These are phyloP conservation scores for Onygenales sp. DNA, from an alignment of 2,329 filamentous ascomycete species.

Conservation along the genomic window DNA sequence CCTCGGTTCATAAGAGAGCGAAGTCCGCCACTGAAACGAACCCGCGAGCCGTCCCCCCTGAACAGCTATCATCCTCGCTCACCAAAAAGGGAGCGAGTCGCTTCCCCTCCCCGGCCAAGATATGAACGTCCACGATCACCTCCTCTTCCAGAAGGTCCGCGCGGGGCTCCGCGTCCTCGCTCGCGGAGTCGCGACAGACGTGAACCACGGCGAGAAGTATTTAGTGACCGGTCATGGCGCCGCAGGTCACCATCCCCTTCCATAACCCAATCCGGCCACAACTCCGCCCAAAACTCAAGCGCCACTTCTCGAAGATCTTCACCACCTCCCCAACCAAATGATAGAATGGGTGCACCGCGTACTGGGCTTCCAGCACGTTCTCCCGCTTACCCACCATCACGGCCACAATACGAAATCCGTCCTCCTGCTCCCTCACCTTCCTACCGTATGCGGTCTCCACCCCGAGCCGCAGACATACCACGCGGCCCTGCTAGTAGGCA, in stretches of 20 bases:
- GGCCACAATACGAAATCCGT: slow-evolving; percentile 5
- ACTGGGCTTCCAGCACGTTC: slow-evolving; percentile 17
- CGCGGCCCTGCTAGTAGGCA: slow-evolving; percentile 1
- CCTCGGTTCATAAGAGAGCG: slow-evolving; percentile 23
- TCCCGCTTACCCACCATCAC: slow-evolving; percentile 12
- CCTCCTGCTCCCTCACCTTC: slow-evolving; percentile 10
- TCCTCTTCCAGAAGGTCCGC: slow-evolving; percentile 23
- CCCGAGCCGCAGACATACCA: slow-evolving; percentile 4
- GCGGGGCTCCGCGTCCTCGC: slow-evolving; percentile 32
- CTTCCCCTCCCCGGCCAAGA: slow-evolving; percentile 19
- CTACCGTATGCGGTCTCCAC: slow-evolving; percentile 6
- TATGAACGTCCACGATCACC: slow-evolving; percentile 36
- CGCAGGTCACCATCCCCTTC: slow-evolving; percentile 46
- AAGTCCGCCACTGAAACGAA: slow-evolving; percentile 24
- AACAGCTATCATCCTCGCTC: slow-evolving; percentile 21
- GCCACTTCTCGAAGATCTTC: slow-evolving; percentile 53
- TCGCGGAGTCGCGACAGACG: slow-evolving; percentile 47
- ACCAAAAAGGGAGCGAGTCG: slow-evolving; percentile 24
- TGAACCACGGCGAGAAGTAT: slow-evolving; percentile 39
- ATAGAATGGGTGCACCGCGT: slow-evolving; percentile 20
- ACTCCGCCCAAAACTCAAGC: slow-evolving; percentile 45
- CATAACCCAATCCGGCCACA: slow-evolving; percentile 35
- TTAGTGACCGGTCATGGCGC: slow-evolving; percentile 41
- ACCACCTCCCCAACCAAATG: slow-evolving; percentile 41
- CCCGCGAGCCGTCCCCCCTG: slow-evolving; percentile 27